Conservation (phyloP, 192 early-diverging fungal genomes). For the Mortierella antarctica region DNA sequence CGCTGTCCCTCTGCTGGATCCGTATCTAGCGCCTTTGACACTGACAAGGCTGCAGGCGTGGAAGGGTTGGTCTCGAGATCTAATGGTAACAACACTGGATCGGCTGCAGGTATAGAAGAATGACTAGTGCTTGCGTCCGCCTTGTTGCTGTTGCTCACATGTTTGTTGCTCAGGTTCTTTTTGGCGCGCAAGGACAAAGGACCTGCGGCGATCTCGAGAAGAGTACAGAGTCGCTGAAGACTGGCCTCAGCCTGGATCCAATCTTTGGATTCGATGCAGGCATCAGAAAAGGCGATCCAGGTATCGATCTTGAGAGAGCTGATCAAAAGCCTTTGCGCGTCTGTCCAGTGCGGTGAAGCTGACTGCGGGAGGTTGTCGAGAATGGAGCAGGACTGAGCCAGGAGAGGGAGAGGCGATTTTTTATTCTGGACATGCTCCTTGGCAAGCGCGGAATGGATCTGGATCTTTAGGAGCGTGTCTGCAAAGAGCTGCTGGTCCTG, state of each 20-base stretch:
- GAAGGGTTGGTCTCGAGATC: not conserved
- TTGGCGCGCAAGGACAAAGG: constrained; percentile 15
- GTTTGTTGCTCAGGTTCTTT: not conserved
- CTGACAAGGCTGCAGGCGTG: not conserved
- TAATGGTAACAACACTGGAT: not conserved
- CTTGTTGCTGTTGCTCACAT: not conserved
- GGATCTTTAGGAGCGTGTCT: constrained; percentile 39
- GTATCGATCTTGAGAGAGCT: constrained; percentile 30
- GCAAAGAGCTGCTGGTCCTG: constrained; percentile 30
- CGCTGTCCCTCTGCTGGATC: constrained; percentile 13
- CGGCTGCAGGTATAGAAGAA: not conserved
- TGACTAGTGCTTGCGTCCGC: not conserved
- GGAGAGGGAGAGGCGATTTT: constrained; percentile 35
- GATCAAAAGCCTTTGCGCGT: constrained; percentile 10
- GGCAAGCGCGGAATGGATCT: constrained; percentile 29
- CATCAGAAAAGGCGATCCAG: constrained; percentile 33
- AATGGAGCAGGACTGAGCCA: constrained; percentile 40
- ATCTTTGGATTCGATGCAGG: constrained; percentile 25
- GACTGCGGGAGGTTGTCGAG: constrained; percentile 34
- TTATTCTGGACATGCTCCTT: constrained; percentile 29
- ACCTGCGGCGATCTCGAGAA: constrained; percentile 27
- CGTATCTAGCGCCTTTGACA: not conserved
- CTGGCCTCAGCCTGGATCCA: constrained; percentile 37
- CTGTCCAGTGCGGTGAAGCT: constrained; percentile 2
- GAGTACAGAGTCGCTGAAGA: constrained; percentile 15